phyloP scores from a whole-genome alignment of 2,329 filamentous ascomycete genomes.

The Xylaria sp. region DNA sequence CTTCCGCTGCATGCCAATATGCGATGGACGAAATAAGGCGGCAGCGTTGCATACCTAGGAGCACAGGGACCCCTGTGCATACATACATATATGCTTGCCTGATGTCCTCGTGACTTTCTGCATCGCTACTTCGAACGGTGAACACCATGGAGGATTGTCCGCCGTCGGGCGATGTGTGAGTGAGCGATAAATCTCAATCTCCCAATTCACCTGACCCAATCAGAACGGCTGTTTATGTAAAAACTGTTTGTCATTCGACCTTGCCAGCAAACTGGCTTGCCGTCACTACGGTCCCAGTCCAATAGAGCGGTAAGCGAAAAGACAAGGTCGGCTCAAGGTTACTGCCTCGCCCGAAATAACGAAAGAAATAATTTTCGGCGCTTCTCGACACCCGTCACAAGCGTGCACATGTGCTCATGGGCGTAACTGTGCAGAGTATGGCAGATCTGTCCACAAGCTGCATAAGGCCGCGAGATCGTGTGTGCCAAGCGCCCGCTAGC shows the following conservation, averaged over 20 bases:
- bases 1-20: slow-evolving; percentile 36
- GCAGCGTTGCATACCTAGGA: slow-evolving; percentile 29
- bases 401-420: slow-evolving; percentile 5
- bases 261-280: background rate
- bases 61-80: slow-evolving; percentile 21
- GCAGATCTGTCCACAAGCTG: slow-evolving; percentile 23
- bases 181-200: background rate
- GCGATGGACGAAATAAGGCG: slow-evolving; percentile 28
- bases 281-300: background rate
- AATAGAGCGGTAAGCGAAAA: background rate
- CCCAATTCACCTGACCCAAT: background rate
- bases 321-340: background rate
- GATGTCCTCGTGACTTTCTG: slow-evolving; percentile 37
- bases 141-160: background rate
- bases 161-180: background rate
- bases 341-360: background rate
- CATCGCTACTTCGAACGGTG: slow-evolving; percentile 9
- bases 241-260: background rate
- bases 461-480: slow-evolving; percentile 23
- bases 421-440: background rate
- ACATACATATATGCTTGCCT: slow-evolving; percentile 1
- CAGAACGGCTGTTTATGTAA: background rate
- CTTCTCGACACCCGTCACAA: background rate
- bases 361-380: background rate
- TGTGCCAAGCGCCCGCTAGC: slow-evolving; percentile 19